phyloP scores from a whole-genome alignment of 139 green algal genomes.

The Prasinococcaceae sp. region DNA sequence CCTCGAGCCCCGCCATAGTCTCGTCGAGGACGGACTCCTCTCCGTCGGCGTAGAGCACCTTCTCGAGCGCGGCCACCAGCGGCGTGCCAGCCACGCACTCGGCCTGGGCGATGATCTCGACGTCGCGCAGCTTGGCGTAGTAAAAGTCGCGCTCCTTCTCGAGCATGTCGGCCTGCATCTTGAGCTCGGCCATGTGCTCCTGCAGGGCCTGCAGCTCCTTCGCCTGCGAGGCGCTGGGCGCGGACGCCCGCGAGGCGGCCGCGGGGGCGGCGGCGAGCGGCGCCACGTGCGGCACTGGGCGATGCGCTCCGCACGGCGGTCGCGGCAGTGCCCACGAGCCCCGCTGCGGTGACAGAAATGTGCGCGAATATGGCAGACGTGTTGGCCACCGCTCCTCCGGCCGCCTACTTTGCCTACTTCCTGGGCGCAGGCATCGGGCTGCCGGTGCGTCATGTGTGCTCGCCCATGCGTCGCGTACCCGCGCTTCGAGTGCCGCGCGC shows the following conservation, averaged over 20 bases:
- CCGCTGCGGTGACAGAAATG: too few relatives aligned
- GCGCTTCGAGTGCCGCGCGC: too few relatives aligned
- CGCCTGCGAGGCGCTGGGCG: neutral
- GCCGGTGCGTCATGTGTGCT: too few relatives aligned
- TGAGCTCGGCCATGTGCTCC: constrained; percentile 41
- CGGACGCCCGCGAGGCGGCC: neutral
- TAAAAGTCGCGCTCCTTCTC: constrained; percentile 71
- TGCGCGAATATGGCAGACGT: too few relatives aligned
- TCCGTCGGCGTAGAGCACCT: constrained; percentile 66
- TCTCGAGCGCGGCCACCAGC: constrained; percentile 46
- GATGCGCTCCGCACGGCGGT: too few relatives aligned
- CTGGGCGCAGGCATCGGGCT: too few relatives aligned
- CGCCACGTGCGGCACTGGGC: too few relatives aligned
- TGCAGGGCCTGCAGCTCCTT: constrained; percentile 7
- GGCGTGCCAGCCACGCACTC: constrained; percentile 33
- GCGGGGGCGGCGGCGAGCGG: too few relatives aligned
- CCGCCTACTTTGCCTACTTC: too few relatives aligned
- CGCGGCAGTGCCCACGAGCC: too few relatives aligned
- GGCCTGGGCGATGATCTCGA: constrained; percentile 94
- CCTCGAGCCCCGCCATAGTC: constrained; percentile 4
- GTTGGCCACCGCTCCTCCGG: too few relatives aligned
- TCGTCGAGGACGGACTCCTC: constrained; percentile 27
- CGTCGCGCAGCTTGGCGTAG: constrained; percentile 89
- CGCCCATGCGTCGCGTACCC: too few relatives aligned
- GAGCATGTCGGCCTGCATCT: constrained; percentile 39